A percentile compares a stretch with the other conserved stretches of the same genome.
phyloP scores from a whole-genome alignment of 768 basidiomycete species.

The Rhodosporidiobolus odoratus region DNA sequence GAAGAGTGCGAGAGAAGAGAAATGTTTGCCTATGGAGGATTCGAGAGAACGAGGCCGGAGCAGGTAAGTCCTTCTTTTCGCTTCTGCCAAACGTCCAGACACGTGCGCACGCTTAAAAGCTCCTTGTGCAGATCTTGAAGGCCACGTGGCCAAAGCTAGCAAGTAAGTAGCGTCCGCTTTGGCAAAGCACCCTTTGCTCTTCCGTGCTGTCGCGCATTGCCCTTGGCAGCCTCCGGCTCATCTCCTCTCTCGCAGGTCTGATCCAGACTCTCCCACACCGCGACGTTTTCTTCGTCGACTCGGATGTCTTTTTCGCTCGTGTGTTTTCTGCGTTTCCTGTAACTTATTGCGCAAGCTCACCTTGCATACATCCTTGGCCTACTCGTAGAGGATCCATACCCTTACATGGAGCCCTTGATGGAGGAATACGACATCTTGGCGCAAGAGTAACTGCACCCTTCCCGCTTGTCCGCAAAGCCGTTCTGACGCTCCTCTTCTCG shows the following conservation, averaged over 20 bases:
- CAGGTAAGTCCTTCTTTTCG: neutral
- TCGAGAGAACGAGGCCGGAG: slow-evolving; percentile 13
- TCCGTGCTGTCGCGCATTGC: no score
- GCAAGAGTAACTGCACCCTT: slow-evolving; percentile 26
- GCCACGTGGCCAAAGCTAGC: slow-evolving; percentile 35
- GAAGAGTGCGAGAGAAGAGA: slow-evolving; percentile 12
- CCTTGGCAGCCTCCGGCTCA: neutral
- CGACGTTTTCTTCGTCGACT: slow-evolving; percentile 35
- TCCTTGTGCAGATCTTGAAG: slow-evolving; percentile 1
- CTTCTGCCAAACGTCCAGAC: neutral
- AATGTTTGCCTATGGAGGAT: slow-evolving; percentile 27
- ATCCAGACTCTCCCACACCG: slow-evolving; percentile 22
- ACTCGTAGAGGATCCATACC: slow-evolving; percentile 23
- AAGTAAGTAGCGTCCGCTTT: neutral
- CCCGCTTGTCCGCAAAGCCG: neutral
- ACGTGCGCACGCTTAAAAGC: neutral
- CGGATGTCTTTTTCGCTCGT: slow-evolving; percentile 15
- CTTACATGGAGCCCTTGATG: slow-evolving; percentile 21
- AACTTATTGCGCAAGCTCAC: no score
- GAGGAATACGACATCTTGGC: slow-evolving; percentile 12
- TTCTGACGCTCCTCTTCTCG: no score
- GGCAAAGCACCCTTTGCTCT: no score
- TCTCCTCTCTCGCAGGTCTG: slow-evolving; percentile 11
- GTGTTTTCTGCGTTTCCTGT: neutral
- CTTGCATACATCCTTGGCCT: neutral